Conservation (phyloP, 768 basidiomycete genomes). For the Trametes cinnabarina region DNA sequence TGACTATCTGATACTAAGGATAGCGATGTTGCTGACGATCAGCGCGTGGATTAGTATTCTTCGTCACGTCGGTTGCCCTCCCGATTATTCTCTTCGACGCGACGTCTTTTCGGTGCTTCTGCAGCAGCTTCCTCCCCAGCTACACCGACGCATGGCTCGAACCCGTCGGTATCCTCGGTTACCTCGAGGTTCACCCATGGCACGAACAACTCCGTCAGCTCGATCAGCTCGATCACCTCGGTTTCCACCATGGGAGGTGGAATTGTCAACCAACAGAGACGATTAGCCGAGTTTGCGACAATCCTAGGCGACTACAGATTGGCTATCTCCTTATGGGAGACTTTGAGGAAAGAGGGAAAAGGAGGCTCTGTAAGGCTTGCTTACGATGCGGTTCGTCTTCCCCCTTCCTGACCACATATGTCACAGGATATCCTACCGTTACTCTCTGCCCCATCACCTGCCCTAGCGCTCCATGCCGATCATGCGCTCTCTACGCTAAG, state of each 20-base stretch:
- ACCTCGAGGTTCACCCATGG: constrained; percentile 22
- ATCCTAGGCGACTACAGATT: constrained; percentile 87
- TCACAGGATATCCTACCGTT: constrained; percentile 79
- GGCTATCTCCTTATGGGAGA: constrained; percentile 82
- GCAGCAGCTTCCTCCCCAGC: constrained; percentile 38
- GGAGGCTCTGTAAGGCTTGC: constrained; percentile 70
- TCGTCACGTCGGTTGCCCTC: constrained; percentile 79
- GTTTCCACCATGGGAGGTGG: constrained; percentile 23
- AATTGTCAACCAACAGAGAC: constrained; percentile 68
- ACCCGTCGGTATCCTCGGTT: constrained; percentile 37
- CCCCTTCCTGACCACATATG: not conserved
- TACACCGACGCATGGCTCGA: constrained; percentile 38
- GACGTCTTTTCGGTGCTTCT: constrained; percentile 70
- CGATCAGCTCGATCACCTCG: constrained; percentile 27
- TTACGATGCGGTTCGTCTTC: not conserved
- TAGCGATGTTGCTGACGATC: not conserved
- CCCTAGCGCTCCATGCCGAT: constrained; percentile 56
- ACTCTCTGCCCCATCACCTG: constrained; percentile 63
- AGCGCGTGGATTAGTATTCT: constrained; percentile 51
- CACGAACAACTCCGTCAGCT: constrained; percentile 34
- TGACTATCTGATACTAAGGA: not conserved
- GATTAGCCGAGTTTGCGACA: constrained; percentile 95
- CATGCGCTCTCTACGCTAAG: constrained; percentile 52
- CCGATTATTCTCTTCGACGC: constrained; percentile 82
- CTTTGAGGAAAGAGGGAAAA: constrained; percentile 80